Evolutionary conservation across 495 filamentous ascomycete species (phyloP).

Genomic region (Stereocaulon alpinum): DNA sequence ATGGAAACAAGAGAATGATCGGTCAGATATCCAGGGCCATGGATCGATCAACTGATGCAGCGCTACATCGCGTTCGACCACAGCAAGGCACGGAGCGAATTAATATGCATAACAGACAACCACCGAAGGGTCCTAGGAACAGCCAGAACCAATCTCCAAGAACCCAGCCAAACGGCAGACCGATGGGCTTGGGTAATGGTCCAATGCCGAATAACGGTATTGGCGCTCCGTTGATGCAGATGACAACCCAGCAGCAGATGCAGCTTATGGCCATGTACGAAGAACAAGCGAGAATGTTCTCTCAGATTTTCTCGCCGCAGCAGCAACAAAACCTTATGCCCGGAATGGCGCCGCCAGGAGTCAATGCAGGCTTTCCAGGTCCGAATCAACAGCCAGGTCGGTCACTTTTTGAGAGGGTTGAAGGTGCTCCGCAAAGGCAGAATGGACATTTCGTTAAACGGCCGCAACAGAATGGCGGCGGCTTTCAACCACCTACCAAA

Average conservation of each 20-base stretch:
- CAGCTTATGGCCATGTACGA: constrained; percentile 76
- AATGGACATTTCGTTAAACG: constrained; percentile 32
- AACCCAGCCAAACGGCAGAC: constrained; percentile 38
- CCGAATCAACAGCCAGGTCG: constrained; percentile 45
- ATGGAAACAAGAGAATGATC: constrained; percentile 66
- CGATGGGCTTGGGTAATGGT: constrained; percentile 39
- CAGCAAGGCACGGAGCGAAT: constrained; percentile 67
- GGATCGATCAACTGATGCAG: constrained; percentile 61
- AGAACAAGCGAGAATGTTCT: constrained; percentile 82
- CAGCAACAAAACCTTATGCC: constrained; percentile 37
- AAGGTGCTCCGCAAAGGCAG: constrained; percentile 36
- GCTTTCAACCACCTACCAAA: constrained; percentile 20
- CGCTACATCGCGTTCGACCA: constrained; percentile 71
- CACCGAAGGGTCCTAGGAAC: constrained; percentile 60
- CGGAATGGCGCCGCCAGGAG: constrained; percentile 37
- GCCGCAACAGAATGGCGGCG: constrained; percentile 20
- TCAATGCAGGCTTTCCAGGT: constrained; percentile 46
- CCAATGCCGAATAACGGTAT: constrained; percentile 27
- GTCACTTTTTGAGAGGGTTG: constrained; percentile 71
- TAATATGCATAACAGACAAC: constrained; percentile 58
- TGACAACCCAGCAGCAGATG: constrained; percentile 62
- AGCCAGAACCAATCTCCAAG: constrained; percentile 32
- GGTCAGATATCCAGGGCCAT: constrained; percentile 81
- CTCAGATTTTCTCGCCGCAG: constrained; percentile 38
- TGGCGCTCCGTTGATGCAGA: constrained; percentile 35